Evolutionary conservation across 768 basidiomycete species (phyloP).

Genomic region (Phaeotremella skinneri): DNA sequence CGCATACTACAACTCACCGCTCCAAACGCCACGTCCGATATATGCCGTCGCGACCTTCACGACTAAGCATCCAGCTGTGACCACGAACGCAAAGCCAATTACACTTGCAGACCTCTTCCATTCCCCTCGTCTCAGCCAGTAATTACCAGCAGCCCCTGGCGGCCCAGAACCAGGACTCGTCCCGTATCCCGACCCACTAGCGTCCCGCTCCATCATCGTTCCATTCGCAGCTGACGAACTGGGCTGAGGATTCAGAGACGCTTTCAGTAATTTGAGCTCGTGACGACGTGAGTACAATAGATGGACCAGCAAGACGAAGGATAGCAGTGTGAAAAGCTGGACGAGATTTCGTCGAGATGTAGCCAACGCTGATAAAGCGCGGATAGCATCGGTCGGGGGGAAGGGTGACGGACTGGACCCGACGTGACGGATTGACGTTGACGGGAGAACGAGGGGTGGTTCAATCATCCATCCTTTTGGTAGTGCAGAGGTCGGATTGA

Average conservation of each 20-base stretch:
- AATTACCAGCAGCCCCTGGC: conserved; percentile 14
- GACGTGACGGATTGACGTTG: conserved; percentile 55
- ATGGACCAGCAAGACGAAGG: conserved; percentile 74
- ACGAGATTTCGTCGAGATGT: conserved; percentile 73
- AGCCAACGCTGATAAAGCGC: conserved; percentile 52
- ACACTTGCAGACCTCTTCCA: conserved; percentile 44
- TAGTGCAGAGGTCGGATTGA: conserved; percentile 51
- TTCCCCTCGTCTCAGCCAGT: conserved; percentile 45
- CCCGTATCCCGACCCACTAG: conserved; percentile 19
- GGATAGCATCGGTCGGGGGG: conserved; percentile 22
- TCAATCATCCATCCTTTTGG: conserved; percentile 77
- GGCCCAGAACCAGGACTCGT: neutral
- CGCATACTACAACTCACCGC: conserved; percentile 34
- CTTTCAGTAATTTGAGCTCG: conserved; percentile 55
- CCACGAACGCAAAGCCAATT: conserved; percentile 46
- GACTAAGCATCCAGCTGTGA: conserved; percentile 41
- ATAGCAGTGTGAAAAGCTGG: conserved; percentile 75
- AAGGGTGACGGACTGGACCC: conserved; percentile 56
- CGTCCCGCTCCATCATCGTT: conserved; percentile 25
- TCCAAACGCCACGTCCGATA: conserved; percentile 43
- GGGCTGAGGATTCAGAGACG: neutral
- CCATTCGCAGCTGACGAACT: neutral
- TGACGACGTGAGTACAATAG: conserved; percentile 73
- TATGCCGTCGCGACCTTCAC: conserved; percentile 44
- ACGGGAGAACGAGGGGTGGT: conserved; percentile 60